Conservation (phyloP, 768 basidiomycete species). For the Exsudoporus frostii region DNA sequence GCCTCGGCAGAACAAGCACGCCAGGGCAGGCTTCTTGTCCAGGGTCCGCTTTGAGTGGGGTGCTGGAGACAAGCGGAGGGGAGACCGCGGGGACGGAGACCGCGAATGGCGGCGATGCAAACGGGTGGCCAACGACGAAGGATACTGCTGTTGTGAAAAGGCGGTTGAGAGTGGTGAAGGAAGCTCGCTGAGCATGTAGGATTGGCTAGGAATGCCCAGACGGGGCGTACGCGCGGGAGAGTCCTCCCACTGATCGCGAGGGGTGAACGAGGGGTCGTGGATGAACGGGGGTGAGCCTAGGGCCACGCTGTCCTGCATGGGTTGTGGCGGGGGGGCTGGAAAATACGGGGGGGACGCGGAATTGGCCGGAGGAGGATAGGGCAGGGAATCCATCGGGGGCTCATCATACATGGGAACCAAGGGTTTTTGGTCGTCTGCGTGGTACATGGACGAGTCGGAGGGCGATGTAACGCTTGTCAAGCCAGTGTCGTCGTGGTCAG, state of each 20-base stretch:
- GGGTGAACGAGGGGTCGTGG: conserved; percentile 7
- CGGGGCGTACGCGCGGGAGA: neutral
- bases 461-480: neutral
- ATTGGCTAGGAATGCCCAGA: conserved; percentile 9
- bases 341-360: conserved; percentile 23
- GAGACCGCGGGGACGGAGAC: conserved; percentile 26
- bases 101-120: conserved; percentile 22
- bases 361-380: conserved; percentile 26
- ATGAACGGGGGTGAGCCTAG: conserved; percentile 14
- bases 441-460: conserved; percentile 1
- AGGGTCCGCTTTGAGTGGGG: conserved; percentile 25
- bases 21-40: conserved; percentile 58
- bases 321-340: conserved; percentile 5
- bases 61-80: conserved; percentile 19
- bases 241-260: conserved; percentile 26
- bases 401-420: conserved; percentile 7
- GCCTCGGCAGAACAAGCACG: conserved; percentile 64
- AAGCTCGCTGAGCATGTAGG: conserved; percentile 21
- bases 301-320: conserved; percentile 12
- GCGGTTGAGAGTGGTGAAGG: conserved; percentile 2
- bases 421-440: conserved; percentile 13
- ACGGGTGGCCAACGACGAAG: conserved; percentile 15
- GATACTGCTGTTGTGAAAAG: conserved; percentile 13
- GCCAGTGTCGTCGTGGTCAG: conserved; percentile 13
- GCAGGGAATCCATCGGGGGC: conserved; percentile 33